A percentile compares a stretch with the other conserved stretches of the same genome.
phyloP scores from a whole-genome alignment of 2,329 filamentous ascomycete species.

The Arthrinium puccinioides region DNA sequence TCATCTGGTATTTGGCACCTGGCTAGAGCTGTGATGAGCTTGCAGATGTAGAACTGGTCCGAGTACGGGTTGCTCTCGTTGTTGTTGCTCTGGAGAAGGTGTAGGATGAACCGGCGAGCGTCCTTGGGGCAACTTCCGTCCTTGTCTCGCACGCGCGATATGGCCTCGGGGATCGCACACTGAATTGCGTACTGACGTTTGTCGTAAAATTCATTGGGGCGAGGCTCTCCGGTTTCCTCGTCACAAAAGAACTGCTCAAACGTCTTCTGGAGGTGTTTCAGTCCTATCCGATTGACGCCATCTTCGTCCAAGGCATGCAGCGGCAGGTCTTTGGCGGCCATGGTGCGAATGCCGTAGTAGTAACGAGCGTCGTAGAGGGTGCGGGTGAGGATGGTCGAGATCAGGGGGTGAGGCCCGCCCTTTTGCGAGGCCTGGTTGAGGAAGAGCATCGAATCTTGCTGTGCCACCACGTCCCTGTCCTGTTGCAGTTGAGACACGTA shows the following conservation, averaged over 20 bases:
- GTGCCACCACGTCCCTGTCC: slow-evolving; percentile 92
- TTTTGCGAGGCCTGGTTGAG: slow-evolving; percentile 47
- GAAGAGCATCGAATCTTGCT: slow-evolving; percentile 69
- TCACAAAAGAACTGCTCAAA: slow-evolving; percentile 88
- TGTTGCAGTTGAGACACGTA: slow-evolving; percentile 95
- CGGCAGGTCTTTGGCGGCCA: slow-evolving; percentile 74
- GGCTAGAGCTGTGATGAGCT: slow-evolving; percentile 59
- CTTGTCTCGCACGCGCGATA: slow-evolving; percentile 69
- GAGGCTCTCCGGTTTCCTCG: slow-evolving; percentile 67
- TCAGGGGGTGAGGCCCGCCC: slow-evolving; percentile 61
- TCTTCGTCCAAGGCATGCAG: slow-evolving; percentile 62
- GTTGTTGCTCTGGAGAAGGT: slow-evolving; percentile 89
- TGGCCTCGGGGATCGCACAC: slow-evolving; percentile 71
- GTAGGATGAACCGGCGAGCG: slow-evolving; percentile 77
- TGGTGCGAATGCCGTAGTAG: slow-evolving; percentile 83
- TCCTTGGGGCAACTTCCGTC: slow-evolving; percentile 70
- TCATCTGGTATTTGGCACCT: slow-evolving; percentile 48
- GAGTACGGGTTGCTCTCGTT: slow-evolving; percentile 86
- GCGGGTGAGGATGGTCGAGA: slow-evolving; percentile 81
- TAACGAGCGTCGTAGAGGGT: slow-evolving; percentile 90
- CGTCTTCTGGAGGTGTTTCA: slow-evolving; percentile 75
- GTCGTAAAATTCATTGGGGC: slow-evolving; percentile 86
- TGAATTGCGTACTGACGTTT: slow-evolving; percentile 80
- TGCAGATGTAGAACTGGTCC: slow-evolving; percentile 83
- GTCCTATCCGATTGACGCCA: slow-evolving; percentile 62